Conservation (phyloP, 108 stramenopile genomes). For the Stephanodiscus triporus region DNA sequence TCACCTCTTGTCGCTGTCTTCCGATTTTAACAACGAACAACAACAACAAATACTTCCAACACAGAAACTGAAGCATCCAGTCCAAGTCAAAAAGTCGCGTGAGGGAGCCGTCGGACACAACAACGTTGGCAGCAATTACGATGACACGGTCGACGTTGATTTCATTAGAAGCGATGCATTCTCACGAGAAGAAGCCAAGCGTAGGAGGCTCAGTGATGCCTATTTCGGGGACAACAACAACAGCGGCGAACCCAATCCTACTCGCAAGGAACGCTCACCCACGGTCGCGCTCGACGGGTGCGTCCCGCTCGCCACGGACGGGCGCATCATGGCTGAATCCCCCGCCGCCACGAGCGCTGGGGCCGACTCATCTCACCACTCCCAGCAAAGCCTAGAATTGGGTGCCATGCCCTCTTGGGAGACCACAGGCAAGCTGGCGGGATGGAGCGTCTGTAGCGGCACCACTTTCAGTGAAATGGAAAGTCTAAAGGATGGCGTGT, state of each 20-base stretch:
- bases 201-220: background rate
- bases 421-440: slow-evolving; percentile 10
- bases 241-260: background rate
- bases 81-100: slow-evolving; percentile 8
- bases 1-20: slow-evolving; percentile 1
- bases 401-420: slow-evolving; percentile 35
- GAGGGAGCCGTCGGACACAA: background rate
- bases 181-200: slow-evolving; percentile 2
- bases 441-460: slow-evolving; percentile 35
- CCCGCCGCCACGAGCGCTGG: background rate
- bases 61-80: slow-evolving; percentile 6
- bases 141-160: background rate
- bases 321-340: background rate
- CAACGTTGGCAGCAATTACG: background rate
- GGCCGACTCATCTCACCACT: slow-evolving; percentile 3
- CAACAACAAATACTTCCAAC: background rate
- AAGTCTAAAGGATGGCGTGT: slow-evolving; percentile 9
- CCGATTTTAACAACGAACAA: background rate
- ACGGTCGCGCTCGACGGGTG: slow-evolving; percentile 3
- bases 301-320: background rate
- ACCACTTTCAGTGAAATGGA: slow-evolving; percentile 21
- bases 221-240: background rate
- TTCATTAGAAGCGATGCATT: too few species aligned
- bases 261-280: background rate
- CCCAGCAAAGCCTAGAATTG: slow-evolving; percentile 16